Evolutionary conservation across 352 stramenopile genomes (phyloP), one percentile per base, ranked within the genome.

Genomic region (Globisporangium viniferum): DNA sequence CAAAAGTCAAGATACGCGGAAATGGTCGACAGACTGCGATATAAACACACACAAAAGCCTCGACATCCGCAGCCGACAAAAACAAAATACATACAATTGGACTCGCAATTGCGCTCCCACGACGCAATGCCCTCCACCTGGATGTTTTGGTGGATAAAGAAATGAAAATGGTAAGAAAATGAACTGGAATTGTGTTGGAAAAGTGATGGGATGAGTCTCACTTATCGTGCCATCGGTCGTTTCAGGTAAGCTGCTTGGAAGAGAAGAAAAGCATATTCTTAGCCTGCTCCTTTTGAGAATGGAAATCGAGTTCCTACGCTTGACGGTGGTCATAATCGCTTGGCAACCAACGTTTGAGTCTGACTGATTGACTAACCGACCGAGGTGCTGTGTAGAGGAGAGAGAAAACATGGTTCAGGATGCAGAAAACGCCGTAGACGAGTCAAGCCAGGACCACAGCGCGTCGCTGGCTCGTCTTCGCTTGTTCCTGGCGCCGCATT

Each of bases 401-500:
- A 29, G 27, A 39, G 53, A n/a, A 10, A 35, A 22, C 8, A 53
- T 62, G 51, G 39, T 56, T 29, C 18, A 9, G 12, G 36, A 63
- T n/a, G 18, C 7, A 64, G 46, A 61, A 29, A n/a, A 57, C 36
- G 39, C 9, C 10, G 53, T 5, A 29, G 31, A 39, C 4, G 46
- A 56, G 5, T 27, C 31, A 49, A 71, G 9, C 41, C 48, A 24
- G 15, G 64, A 77, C 5, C 62, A 69, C 24, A 46, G 69, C 18
- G 62, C 73, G 2, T 79, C 75, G 7, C 70, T 82, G 3, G 75
- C 75, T 3, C 49, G 75, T 12, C 65, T 82, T 18, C 73, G 75
- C 0, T 58, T 79, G 15, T 82, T 82, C 44, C 53, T 82, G 5
- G 73, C 75, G 8, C 70, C 75, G 1, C 75, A 82, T 58, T 63